Percentiles rank a stretch among this genome's conserved stretches.
These are phyloP conservation scores for Tympanopsis confertula DNA, from an alignment of 2,329 filamentous ascomycete genomes.

Conservation along the genomic window DNA sequence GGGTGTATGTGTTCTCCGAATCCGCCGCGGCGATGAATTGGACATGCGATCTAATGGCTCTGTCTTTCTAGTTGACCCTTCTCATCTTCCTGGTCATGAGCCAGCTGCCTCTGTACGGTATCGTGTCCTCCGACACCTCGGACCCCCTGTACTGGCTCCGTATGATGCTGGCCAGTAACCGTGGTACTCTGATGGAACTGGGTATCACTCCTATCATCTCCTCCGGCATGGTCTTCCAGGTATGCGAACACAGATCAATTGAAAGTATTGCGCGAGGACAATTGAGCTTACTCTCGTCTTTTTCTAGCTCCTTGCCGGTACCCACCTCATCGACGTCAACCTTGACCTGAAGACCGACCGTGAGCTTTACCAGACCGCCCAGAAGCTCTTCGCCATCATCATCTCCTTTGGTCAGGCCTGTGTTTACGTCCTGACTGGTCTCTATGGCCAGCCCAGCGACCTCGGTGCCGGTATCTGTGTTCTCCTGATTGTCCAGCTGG, in stretches of 20 bases:
- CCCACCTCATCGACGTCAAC: conserved; percentile 99
- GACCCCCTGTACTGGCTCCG: conserved; percentile 99
- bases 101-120: conserved; percentile 98
- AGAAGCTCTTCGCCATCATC: conserved; percentile 97
- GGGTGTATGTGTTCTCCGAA: conserved; percentile 31
- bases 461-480: conserved; percentile 97
- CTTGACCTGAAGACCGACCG: conserved; percentile 99
- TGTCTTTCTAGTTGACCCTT: conserved; percentile 54
- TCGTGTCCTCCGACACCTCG: conserved; percentile 95
- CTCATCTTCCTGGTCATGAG: conserved; percentile 99
- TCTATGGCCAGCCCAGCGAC: conserved; percentile 92
- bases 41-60: background rate
- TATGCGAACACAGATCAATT: conserved; percentile 11
- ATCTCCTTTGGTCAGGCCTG: conserved; percentile 94
- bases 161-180: conserved; percentile 99
- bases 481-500: conserved; percentile 92
- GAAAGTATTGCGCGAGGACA: background rate
- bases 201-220: conserved; percentile 98
- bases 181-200: conserved; percentile 89
- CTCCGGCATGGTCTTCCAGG: conserved; percentile 97
- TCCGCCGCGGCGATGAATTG: conserved; percentile 11
- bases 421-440: conserved; percentile 94
- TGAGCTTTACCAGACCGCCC: conserved; percentile 98
- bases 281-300: background rate
- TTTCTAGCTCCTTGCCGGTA: conserved; percentile 77